Evolutionary conservation across 768 basidiomycete species (phyloP).

Genomic region (Suillus luteus): DNA sequence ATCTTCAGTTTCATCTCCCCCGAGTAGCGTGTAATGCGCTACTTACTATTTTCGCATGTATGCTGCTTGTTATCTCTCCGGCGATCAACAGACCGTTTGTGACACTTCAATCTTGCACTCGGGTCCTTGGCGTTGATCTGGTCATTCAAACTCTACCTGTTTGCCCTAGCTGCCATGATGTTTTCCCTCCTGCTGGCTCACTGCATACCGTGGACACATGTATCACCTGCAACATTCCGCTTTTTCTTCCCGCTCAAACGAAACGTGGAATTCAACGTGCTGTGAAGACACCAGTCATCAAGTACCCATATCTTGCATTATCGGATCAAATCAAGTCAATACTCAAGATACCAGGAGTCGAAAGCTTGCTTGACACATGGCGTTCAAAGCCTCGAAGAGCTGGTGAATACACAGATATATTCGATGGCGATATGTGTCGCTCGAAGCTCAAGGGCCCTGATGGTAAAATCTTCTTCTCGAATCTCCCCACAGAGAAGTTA

Average conservation of each 20-base stretch:
- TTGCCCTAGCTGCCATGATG: constrained; percentile 24
- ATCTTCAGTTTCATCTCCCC: constrained; percentile 29
- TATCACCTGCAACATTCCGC: neutral
- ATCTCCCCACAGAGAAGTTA: constrained; percentile 7
- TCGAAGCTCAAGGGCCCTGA: constrained; percentile 23
- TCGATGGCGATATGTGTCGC: constrained; percentile 30
- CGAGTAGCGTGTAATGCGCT: constrained; percentile 30
- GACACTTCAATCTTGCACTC: constrained; percentile 25
- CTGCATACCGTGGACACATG: too few species aligned
- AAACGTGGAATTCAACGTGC: neutral
- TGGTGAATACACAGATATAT: constrained; percentile 26
- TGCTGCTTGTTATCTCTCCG: constrained; percentile 13
- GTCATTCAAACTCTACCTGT: constrained; percentile 22
- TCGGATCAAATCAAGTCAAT: constrained; percentile 14
- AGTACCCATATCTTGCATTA: constrained; percentile 13
- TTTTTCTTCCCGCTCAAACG: constrained; percentile 4
- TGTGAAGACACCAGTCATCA: constrained; percentile 4
- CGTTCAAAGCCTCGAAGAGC: neutral
- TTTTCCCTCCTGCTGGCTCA: constrained; percentile 17
- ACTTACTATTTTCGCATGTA: constrained; percentile 18
- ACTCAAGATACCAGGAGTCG: constrained; percentile 24
- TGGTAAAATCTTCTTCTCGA: constrained; percentile 30
- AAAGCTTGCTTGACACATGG: constrained; percentile 26
- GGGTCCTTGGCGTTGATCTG: constrained; percentile 20
- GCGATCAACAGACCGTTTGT: constrained; percentile 17